Conservation (phyloP, 2,329 filamentous ascomycete genomes). For the Nigrospora oryzae region DNA sequence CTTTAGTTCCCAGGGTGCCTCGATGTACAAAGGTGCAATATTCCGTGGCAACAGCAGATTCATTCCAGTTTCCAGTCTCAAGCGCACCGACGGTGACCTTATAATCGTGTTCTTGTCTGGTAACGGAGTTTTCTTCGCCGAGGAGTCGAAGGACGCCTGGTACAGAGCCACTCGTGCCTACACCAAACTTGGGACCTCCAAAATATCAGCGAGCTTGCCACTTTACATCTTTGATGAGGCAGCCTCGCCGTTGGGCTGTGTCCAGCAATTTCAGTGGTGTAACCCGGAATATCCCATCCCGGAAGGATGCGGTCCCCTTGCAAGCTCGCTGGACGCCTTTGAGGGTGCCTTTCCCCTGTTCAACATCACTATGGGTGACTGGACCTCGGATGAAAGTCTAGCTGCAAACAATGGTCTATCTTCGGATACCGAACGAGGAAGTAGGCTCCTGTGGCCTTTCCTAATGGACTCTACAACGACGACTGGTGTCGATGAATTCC, state of each 20-base stretch:
- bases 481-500: neutral
- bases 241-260: slow-evolving; percentile 1
- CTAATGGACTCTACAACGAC: neutral
- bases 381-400: too few relatives aligned
- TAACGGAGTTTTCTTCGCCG: slow-evolving; percentile 3
- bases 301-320: neutral
- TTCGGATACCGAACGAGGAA: neutral
- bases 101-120: slow-evolving; percentile 7
- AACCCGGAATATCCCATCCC: neutral
- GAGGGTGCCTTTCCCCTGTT: neutral
- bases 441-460: neutral
- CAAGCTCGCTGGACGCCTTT: neutral
- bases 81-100: neutral
- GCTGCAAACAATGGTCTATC: too few relatives aligned
- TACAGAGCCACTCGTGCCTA: neutral
- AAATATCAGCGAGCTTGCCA: too few relatives aligned
- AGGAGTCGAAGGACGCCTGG: neutral
- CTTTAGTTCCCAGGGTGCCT: neutral
- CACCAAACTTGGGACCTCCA: too few relatives aligned
- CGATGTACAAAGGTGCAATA: neutral
- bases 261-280: slow-evolving; percentile 1
- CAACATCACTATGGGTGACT: neutral
- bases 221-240: neutral
- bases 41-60: neutral
- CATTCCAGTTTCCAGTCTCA: slow-evolving; percentile 1